These are phyloP conservation scores for Eucalyptus albens DNA, from an alignment of 345 rosid genomes.

Conservation along the genomic window DNA sequence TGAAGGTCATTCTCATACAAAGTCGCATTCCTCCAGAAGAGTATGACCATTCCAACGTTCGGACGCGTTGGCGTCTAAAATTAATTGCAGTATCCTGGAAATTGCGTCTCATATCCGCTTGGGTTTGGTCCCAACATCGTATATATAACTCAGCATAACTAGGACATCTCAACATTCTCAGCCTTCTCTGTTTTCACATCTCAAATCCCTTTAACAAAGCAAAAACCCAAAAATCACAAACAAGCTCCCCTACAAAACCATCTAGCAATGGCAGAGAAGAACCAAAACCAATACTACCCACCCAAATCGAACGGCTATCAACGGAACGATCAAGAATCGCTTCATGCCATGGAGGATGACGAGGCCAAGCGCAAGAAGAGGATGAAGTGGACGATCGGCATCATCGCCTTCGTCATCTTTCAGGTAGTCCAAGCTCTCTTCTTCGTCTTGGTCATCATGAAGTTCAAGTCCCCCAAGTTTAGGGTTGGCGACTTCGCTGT, in stretches of 20 bases:
- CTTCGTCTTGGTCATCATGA: not conserved
- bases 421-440: conserved; percentile 1
- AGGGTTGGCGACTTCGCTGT: not conserved
- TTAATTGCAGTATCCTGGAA: not conserved
- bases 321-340: not conserved
- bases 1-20: not conserved
- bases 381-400: not conserved
- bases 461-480: conserved; percentile 6
- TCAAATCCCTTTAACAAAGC: not conserved
- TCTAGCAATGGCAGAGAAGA: not conserved
- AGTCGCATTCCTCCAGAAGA: not conserved
- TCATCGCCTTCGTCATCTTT: conserved; percentile 1
- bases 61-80: not conserved
- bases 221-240: not conserved
- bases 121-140: not conserved
- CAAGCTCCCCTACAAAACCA: not conserved
- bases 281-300: not conserved
- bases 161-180: not conserved
- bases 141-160: not conserved
- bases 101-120: not conserved
- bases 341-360: not conserved
- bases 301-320: not conserved
- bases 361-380: conserved; percentile 2
- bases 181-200: not conserved
- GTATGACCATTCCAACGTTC: not conserved